Percentiles rank a stretch among this genome's conserved stretches.
Evolutionary conservation across 805 yeast genomes (phyloP).

Genomic region (Metschnikowia lochheadii): DNA sequence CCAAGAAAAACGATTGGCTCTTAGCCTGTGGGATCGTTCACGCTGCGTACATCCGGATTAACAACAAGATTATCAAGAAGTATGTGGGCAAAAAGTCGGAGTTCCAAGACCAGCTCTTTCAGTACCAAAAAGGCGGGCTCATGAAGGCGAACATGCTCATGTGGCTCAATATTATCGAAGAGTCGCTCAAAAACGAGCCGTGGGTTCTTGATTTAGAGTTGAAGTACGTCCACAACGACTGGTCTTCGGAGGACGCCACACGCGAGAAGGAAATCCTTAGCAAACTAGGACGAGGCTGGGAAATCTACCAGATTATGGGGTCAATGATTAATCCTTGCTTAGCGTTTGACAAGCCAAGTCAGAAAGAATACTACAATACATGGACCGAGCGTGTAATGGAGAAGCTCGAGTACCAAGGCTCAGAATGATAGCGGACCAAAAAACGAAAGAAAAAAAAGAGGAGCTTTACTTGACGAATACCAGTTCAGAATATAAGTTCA

Average conservation of each 20-base stretch:
- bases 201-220: constrained; percentile 60
- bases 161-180: constrained; percentile 52
- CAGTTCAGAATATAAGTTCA: no score
- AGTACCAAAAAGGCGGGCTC: constrained; percentile 51
- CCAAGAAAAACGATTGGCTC: constrained; percentile 61
- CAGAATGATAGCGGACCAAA: no score
- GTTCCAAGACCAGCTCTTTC: constrained; percentile 48
- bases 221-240: constrained; percentile 35
- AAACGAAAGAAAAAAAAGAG: no score
- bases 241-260: constrained; percentile 20
- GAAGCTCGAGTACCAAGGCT: constrained; percentile 3
- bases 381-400: constrained; percentile 24
- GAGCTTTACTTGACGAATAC: no score
- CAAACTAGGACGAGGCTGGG: constrained; percentile 32
- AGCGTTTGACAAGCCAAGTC: constrained; percentile 27
- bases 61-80: constrained; percentile 40
- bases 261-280: constrained; percentile 25
- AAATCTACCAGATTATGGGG: constrained; percentile 28
- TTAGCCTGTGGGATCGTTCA: constrained; percentile 63
- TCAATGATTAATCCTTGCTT: constrained; percentile 32
- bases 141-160: constrained; percentile 46
- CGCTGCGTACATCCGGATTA: constrained; percentile 53
- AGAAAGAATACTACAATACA: constrained; percentile 27
- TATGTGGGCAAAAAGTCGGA: constrained; percentile 48
- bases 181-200: constrained; percentile 49